These are phyloP conservation scores for Pichia sp. DNA, from an alignment of 1,139 yeast species.

Conservation along the genomic window DNA sequence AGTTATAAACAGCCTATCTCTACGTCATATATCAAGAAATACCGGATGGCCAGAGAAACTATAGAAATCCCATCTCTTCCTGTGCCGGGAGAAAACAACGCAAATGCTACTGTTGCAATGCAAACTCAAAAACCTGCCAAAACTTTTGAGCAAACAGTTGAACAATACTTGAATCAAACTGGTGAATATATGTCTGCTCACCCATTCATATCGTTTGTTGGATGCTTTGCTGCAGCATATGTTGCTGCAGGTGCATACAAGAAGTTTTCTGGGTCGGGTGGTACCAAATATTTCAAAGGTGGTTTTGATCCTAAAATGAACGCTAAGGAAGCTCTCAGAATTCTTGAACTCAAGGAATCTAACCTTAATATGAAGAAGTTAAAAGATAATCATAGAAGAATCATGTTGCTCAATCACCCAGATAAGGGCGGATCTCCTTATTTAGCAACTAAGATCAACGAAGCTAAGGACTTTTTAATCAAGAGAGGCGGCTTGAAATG, in stretches of 20 bases:
- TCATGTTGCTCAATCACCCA: conserved; percentile 94
- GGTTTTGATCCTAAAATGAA: conserved; percentile 88
- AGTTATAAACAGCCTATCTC: too few species aligned
- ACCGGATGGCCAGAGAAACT: conserved; percentile 27
- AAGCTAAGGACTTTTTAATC: conserved; percentile 89
- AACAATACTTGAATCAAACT: conserved; percentile 63
- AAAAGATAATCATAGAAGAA: conserved; percentile 86
- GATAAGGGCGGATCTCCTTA: conserved; percentile 97
- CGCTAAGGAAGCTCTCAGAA: conserved; percentile 84
- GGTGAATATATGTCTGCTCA: conserved; percentile 63
- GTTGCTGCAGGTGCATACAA: conserved; percentile 64
- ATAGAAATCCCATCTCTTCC: conserved; percentile 54
- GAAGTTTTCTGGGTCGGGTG: conserved; percentile 62
- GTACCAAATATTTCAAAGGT: conserved; percentile 70
- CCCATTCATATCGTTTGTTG: conserved; percentile 68
- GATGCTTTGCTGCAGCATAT: conserved; percentile 59
- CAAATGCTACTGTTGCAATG: conserved; percentile 19
- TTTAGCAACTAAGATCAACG: conserved; percentile 92
- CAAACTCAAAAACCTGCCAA: conserved; percentile 19
- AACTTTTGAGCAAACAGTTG: conserved; percentile 34
- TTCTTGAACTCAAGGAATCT: conserved; percentile 75
- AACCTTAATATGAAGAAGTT: conserved; percentile 68
- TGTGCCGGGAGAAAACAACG: conserved; percentile 46
- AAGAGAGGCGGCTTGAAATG: conserved; percentile 50
- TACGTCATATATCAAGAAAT: too few species aligned